Evolutionary conservation across 2,329 filamentous ascomycete species (phyloP), one percentile per base, ranked within the genome.

Genomic region (Podosphaera xanthii): DNA sequence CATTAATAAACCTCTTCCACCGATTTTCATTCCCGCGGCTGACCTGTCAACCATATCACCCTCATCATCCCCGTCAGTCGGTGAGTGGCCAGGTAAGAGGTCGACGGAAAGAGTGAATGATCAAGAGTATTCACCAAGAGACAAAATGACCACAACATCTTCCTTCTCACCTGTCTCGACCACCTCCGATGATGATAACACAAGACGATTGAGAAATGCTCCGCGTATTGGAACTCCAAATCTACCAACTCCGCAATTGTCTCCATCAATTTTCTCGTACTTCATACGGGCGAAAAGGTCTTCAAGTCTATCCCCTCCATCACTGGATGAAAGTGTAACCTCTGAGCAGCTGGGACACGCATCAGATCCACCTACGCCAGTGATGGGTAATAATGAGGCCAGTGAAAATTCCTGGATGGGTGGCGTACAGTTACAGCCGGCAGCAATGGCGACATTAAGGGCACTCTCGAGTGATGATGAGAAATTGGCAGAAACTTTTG

Each of bases 301-400:
- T 1, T 83, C 81, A 42, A 78, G 82, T 36, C 90, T 87, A 59
- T 84, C 87, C 4, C 84, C 90, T 3, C 91, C 91, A 2, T 96
- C 91, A 3, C 62, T 70, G 2, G 90, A 95, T 72, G 90, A 89
- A 31, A 95, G 88, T 71, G 73, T 92, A 66, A 85, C 82, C 7
- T 94, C 90, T 1, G 90, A 96, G 68, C 89, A 94, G 69, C 78
- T 94, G 70, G 87, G 88, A 1, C 79, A 78, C 58, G 78, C 89
- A 69, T 94, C 88, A 67, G 87, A 87, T 56, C 89, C 91, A 4
- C 81, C 86, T 9, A 96, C 90, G 0, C 90, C 90, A 12, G 77
- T 91, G 61, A 77, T 87, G 63, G 80, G 76, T 14, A 73, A 75
- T 60, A 73, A 75, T 31, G 76, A 80, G 38, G 73, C 74, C 8